A percentile compares a stretch with the other conserved stretches of the same genome.
Evolutionary conservation across 805 yeast genomes (phyloP).

Genomic region (Cyberlindnera suaveolens): DNA sequence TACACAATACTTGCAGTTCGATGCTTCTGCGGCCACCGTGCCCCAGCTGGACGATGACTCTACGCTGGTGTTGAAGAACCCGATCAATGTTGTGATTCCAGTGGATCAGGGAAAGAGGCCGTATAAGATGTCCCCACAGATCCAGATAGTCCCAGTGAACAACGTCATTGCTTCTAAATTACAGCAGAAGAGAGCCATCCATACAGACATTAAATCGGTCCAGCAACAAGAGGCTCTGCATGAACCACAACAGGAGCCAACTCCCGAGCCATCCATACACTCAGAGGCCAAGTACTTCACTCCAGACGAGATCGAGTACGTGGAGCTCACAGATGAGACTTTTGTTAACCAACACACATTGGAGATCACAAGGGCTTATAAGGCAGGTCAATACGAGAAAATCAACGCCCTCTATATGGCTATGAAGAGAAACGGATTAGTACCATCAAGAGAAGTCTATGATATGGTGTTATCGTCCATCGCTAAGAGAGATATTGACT

Average conservation of each 20-base stretch:
- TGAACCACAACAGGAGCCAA: constrained; percentile 4
- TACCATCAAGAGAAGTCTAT: constrained; percentile 48
- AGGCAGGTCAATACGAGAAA: constrained; percentile 25
- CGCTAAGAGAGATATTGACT: constrained; percentile 41
- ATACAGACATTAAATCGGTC: background rate
- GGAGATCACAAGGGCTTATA: constrained; percentile 26
- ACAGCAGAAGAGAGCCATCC: background rate
- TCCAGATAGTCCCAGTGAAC: background rate
- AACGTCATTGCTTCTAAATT: background rate
- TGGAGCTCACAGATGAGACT: constrained; percentile 22
- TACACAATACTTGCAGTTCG: constrained; percentile 13
- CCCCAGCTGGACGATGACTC: constrained; percentile 11
- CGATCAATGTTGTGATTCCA: constrained; percentile 16
- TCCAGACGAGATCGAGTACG: constrained; percentile 11
- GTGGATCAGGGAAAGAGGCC: constrained; percentile 7
- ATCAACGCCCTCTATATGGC: constrained; percentile 35
- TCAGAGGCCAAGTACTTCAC: constrained; percentile 10
- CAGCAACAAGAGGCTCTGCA: background rate
- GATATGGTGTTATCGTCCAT: constrained; percentile 52
- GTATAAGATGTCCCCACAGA: background rate
- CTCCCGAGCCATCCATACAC: constrained; percentile 5
- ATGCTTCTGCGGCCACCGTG: background rate
- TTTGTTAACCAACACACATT: constrained; percentile 26
- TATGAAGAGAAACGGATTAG: constrained; percentile 33
- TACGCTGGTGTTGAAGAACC: constrained; percentile 9